A percentile compares a stretch with the other conserved stretches of the same genome.
Evolutionary conservation across 179 eudicot species (phyloP).

Genomic region (Pouteria campechiana): DNA sequence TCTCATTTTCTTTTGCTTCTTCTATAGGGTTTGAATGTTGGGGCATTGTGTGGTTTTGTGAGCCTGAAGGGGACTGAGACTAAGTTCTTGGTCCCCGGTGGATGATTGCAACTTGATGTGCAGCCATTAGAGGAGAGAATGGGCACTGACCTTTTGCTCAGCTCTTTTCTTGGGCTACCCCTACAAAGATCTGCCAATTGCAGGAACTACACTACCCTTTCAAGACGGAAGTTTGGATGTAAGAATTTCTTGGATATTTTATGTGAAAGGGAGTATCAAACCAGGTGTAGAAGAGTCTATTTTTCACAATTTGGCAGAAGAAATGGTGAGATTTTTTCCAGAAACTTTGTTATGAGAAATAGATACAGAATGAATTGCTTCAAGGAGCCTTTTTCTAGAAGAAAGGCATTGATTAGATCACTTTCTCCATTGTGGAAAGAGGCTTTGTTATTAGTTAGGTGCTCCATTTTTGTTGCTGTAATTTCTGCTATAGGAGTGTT

Average conservation of each 20-base stretch:
- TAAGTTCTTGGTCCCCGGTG: slow-evolving; percentile 29
- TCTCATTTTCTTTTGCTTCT: background rate
- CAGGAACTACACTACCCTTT: slow-evolving; percentile 20
- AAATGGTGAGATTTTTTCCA: slow-evolving; percentile 48
- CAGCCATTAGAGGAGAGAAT: slow-evolving; percentile 25
- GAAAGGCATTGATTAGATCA: slow-evolving; percentile 41
- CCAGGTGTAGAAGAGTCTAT: slow-evolving; percentile 53
- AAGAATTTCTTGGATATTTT: no score
- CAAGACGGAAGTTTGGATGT: no score
- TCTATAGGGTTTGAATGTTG: background rate
- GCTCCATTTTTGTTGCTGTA: slow-evolving; percentile 73
- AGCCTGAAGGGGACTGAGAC: slow-evolving; percentile 31
- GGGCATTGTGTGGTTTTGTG: slow-evolving; percentile 2
- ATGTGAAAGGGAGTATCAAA: slow-evolving; percentile 46
- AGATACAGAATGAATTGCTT: slow-evolving; percentile 51
- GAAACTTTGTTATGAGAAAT: slow-evolving; percentile 37
- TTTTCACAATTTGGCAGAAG: slow-evolving; percentile 67
- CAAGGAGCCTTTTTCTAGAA: slow-evolving; percentile 40
- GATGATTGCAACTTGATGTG: slow-evolving; percentile 20
- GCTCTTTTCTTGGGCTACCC: slow-evolving; percentile 55
- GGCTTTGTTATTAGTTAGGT: slow-evolving; percentile 66
- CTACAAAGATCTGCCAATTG: slow-evolving; percentile 21
- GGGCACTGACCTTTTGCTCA: slow-evolving; percentile 47
- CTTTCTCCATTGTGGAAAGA: slow-evolving; percentile 76
- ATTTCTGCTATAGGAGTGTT: slow-evolving; percentile 80